These are phyloP conservation scores for Blepharisma stoltei DNA, from an alignment of 73 alveolate species.

Conservation along the genomic window DNA sequence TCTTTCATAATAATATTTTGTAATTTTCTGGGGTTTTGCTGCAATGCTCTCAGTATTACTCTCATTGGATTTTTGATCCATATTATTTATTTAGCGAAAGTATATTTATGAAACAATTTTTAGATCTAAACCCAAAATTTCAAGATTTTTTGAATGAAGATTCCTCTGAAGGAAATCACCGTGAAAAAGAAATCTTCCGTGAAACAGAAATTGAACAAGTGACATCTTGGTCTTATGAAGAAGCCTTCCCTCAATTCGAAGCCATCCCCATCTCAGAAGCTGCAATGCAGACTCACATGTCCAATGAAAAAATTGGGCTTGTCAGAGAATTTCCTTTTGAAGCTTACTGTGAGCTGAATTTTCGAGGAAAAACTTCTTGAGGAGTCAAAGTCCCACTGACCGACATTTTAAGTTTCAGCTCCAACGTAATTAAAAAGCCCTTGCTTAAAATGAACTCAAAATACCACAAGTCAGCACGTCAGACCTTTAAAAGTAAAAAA, in stretches of 20 bases:
- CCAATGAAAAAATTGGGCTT: slow-evolving; percentile 10
- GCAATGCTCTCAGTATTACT: too few species aligned
- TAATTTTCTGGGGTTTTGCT: too few species aligned
- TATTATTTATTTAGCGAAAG: too few species aligned
- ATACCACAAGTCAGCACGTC: neutral
- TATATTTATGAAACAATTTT: too few species aligned
- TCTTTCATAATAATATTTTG: too few species aligned
- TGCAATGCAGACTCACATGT: neutral
- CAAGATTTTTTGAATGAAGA: too few species aligned
- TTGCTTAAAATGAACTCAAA: neutral
- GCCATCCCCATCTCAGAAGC: slow-evolving; percentile 1
- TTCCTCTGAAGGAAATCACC: too few species aligned
- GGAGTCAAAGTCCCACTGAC: slow-evolving; percentile 11
- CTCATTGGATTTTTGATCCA: too few species aligned
- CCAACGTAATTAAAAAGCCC: neutral
- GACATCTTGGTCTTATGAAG: neutral
- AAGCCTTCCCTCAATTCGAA: slow-evolving; percentile 2
- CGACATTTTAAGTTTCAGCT: neutral
- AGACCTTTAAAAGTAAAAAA: slow-evolving; percentile 16
- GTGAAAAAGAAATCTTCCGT: too few species aligned
- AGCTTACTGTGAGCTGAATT: slow-evolving; percentile 15
- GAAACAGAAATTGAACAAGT: too few species aligned
- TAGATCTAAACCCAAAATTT: too few species aligned
- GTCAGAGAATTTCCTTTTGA: slow-evolving; percentile 1
- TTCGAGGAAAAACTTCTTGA: slow-evolving; percentile 12